Percentiles rank a stretch among this genome's conserved stretches.
Conservation (phyloP, 371 early-diverging fungal species). For the Mucor ambiguus region DNA sequence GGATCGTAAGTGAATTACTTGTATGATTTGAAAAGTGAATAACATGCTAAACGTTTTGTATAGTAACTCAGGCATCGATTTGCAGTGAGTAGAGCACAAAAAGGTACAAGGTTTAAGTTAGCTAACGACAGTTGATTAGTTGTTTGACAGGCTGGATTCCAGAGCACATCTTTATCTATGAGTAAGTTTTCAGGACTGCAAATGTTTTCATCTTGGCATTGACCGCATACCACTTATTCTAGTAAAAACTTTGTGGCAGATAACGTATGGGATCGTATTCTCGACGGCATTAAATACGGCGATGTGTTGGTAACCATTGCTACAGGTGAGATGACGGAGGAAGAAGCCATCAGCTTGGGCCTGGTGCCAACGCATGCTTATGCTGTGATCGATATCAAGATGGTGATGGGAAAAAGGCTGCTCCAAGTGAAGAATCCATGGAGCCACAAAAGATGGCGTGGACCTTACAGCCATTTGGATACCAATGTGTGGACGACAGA, state of each 20-base stretch:
- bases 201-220: not conserved
- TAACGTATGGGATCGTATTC: constrained; percentile 76
- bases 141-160: constrained; percentile 94
- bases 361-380: constrained; percentile 90
- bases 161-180: constrained; percentile 85
- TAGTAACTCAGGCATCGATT: constrained; percentile 87
- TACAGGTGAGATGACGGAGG: constrained; percentile 75
- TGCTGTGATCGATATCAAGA: constrained; percentile 73
- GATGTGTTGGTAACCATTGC: constrained; percentile 67
- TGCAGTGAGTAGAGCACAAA: constrained; percentile 57
- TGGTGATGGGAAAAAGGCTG: constrained; percentile 32
- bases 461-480: constrained; percentile 79
- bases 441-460: constrained; percentile 88
- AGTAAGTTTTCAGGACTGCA: constrained; percentile 36
- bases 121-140: constrained; percentile 23
- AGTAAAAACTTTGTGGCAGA: constrained; percentile 62
- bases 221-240: not conserved
- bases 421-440: constrained; percentile 89
- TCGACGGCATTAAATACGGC: constrained; percentile 69
- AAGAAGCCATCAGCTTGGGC: constrained; percentile 68
- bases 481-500: constrained; percentile 71
- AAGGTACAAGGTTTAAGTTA: not conserved
- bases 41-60: not conserved
- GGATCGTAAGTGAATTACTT: constrained; percentile 69
- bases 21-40: not conserved